Base-by-base conservation (phyloP, 768 basidiomycete species). In the Serendipita sp. region DNA sequence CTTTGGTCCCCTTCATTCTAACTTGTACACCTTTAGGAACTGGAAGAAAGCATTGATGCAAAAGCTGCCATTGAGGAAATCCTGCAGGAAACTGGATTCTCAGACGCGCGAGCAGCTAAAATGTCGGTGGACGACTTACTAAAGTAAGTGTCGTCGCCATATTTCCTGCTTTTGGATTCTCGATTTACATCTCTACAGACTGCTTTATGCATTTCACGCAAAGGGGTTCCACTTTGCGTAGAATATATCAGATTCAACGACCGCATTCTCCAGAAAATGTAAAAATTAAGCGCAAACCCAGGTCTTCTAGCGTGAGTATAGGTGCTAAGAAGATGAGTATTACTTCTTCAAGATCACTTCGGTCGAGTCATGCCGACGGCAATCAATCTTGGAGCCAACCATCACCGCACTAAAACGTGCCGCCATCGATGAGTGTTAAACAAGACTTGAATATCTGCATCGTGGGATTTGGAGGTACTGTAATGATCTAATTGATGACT, bases 51-150 rank as follows among this genome's bases (percentile, higher is more conserved):
- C 53, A 77, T 84, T 24, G 76, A 84, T 62, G 90, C 94, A 73
- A 84, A 83, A 71, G 74, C 75, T 28, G 80, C 83, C 62, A 80
- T 94, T 3, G 88, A 93, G 66, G 77, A 82, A 68, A 84, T 94
- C 58, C 75, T 95, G 24, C 74, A 77, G 3, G 84, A 88, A 63
- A 83, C 84, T 3, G 87, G 83, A 0, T 86, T 83, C 70, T 80
- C 83, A 18, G 88, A 94, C 63, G 83, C 79, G 62, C 82, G 94
- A 51, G 91, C 90, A 1, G 83, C 92, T 1, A 97, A 97, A 74
- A 94, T 98, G 92, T 84, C 87, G 65, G 79, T 96, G 10, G 88
- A 95, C 68, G 94, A 95, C 72, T 78, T 97, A 28, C 77, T 97
- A 44, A 92, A 88, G 91, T 92, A 70, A 64, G 86, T 76, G 28